Conservation (phyloP, 768 basidiomycete species). For the Imleria badia region DNA sequence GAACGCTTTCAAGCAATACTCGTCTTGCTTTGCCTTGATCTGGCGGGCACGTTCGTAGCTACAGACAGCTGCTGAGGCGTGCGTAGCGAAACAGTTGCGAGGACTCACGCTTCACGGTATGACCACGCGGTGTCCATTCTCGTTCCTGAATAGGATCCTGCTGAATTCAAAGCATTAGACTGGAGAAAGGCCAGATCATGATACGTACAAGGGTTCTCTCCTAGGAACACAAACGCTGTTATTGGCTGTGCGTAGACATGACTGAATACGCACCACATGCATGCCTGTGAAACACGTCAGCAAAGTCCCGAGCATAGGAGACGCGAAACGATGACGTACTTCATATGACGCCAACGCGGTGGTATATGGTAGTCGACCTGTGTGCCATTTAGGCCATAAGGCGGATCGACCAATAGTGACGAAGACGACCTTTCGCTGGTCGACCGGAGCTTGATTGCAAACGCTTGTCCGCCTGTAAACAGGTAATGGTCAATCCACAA, state of each 20-base stretch:
- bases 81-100: background rate
- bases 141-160: slow-evolving; percentile 38
- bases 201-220: slow-evolving; percentile 57
- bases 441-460: slow-evolving; percentile 71
- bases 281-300: slow-evolving; percentile 42
- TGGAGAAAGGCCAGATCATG: background rate
- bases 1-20: slow-evolving; percentile 54
- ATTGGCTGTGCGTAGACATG: background rate
- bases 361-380: slow-evolving; percentile 33
- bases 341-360: slow-evolving; percentile 73
- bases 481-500: background rate
- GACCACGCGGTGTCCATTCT: slow-evolving; percentile 68
- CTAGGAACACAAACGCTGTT: slow-evolving; percentile 18
- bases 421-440: slow-evolving; percentile 68
- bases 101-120: slow-evolving; percentile 55
- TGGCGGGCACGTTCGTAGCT: slow-evolving; percentile 64
- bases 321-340: slow-evolving; percentile 38
- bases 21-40: slow-evolving; percentile 67
- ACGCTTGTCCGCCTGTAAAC: slow-evolving; percentile 67
- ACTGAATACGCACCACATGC: slow-evolving; percentile 50
- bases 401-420: slow-evolving; percentile 73
- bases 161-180: slow-evolving; percentile 7
- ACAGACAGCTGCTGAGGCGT: background rate
- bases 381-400: slow-evolving; percentile 49
- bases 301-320: background rate